Evolutionary conservation across 257 asterid genomes (phyloP).

Genomic region (Eustoma russellianum): DNA sequence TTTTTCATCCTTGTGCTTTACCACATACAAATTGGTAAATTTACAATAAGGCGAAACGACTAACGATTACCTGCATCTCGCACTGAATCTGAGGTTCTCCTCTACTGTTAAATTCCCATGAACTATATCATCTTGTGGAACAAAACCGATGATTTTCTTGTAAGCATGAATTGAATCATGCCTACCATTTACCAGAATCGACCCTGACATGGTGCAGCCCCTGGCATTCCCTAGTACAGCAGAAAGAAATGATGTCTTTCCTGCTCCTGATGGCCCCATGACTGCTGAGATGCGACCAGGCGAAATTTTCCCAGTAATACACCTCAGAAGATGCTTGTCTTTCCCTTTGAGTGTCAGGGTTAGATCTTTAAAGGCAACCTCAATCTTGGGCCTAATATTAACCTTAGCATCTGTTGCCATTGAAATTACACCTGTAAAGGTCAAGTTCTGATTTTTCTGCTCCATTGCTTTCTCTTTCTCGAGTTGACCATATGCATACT

Average conservation of each 20-base stretch:
- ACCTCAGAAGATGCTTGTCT: constrained; percentile 79
- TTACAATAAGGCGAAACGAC: not conserved
- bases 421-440: constrained; percentile 79
- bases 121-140: constrained; percentile 95
- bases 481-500: constrained; percentile 86
- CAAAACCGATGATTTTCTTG: constrained; percentile 78
- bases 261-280: constrained; percentile 99
- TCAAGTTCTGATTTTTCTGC: constrained; percentile 59
- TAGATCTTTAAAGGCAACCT: constrained; percentile 79
- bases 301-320: constrained; percentile 62
- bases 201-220: constrained; percentile 64
- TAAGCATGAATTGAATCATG: constrained; percentile 69
- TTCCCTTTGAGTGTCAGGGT: constrained; percentile 68
- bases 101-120: constrained; percentile 94
- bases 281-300: constrained; percentile 92
- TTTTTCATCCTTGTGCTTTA: too few species aligned
- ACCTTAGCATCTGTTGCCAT: constrained; percentile 76
- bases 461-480: constrained; percentile 97
- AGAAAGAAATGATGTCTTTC: constrained; percentile 91
- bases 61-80: constrained; percentile 76
- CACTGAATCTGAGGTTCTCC: constrained; percentile 90
- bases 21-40: too few species aligned
- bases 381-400: constrained; percentile 65
- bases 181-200: constrained; percentile 74
- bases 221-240: constrained; percentile 73